Evolutionary conservation across 768 basidiomycete genomes (phyloP).

Genomic region (Trametes villosa): DNA sequence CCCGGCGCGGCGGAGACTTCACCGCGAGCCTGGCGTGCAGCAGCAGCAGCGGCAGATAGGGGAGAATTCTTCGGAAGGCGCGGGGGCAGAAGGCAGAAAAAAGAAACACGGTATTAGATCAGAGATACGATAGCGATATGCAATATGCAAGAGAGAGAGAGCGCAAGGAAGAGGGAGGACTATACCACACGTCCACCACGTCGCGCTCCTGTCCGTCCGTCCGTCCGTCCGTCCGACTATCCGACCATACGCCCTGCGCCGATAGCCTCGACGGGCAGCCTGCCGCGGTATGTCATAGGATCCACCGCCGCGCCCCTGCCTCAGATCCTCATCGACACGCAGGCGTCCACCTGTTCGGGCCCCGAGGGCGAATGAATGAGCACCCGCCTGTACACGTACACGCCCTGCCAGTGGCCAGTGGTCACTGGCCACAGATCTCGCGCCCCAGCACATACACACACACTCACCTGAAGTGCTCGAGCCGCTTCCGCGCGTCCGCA

Average conservation of each 20-base stretch:
- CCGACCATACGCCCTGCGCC: background rate
- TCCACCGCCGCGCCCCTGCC: background rate
- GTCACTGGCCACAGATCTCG: conserved; percentile 3
- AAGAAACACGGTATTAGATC: conserved; percentile 5
- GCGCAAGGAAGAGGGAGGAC: background rate
- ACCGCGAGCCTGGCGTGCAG: background rate
- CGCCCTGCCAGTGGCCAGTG: background rate
- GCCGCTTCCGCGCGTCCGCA: conserved; percentile 21
- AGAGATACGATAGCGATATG: conserved; percentile 20
- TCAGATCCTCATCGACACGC: conserved; percentile 16
- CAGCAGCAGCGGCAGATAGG: background rate
- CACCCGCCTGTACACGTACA: background rate
- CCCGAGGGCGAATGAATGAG: conserved; percentile 1
- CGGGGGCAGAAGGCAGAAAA: background rate
- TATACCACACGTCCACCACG: too few species aligned
- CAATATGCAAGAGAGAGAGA: background rate
- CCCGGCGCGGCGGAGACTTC: conserved; percentile 18
- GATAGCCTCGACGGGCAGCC: background rate
- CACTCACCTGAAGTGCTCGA: conserved; percentile 35
- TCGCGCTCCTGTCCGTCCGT: background rate
- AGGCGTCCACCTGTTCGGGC: conserved; percentile 18
- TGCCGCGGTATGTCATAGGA: conserved; percentile 3
- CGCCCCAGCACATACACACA: background rate
- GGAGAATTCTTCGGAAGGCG: background rate
- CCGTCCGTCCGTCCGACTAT: conserved; percentile 2